Conservation (phyloP, 352 stramenopile genomes). For the Albugo candida region DNA sequence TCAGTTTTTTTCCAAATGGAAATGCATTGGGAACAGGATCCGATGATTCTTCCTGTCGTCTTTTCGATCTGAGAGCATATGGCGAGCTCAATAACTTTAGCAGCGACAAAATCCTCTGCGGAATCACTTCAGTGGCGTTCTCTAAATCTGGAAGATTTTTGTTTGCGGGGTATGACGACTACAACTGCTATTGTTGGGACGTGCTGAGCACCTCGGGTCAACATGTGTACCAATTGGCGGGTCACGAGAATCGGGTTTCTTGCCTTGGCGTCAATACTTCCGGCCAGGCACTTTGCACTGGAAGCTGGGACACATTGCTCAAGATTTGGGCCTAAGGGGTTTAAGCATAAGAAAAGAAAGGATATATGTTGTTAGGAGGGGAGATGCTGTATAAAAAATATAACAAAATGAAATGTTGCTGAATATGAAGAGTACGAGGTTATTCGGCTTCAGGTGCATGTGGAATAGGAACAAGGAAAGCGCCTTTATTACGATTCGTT, state of each 20-base stretch:
- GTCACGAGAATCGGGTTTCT: conserved; percentile 94
- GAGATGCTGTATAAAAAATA: no score
- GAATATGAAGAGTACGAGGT: no score
- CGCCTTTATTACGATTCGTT: no score
- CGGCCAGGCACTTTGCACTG: conserved; percentile 92
- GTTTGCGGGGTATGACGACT: conserved; percentile 97
- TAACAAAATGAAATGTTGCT: no score
- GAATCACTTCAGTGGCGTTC: conserved; percentile 94
- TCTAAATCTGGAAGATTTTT: conserved; percentile 90
- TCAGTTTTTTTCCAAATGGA: conserved; percentile 94
- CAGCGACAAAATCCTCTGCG: conserved; percentile 91
- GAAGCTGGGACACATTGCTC: conserved; percentile 96
- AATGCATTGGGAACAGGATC: conserved; percentile 89
- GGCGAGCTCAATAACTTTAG: conserved; percentile 94
- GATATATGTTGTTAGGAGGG: no score
- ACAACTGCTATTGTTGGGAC: conserved; percentile 96
- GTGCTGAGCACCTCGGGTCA: conserved; percentile 76
- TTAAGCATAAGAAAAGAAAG: conserved; percentile 16
- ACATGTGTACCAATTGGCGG: conserved; percentile 83
- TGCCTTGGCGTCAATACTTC: conserved; percentile 92
- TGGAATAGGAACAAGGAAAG: no score
- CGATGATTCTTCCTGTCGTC: conserved; percentile 91
- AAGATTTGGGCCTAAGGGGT: conserved; percentile 92
- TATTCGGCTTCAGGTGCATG: no score
- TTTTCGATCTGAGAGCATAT: conserved; percentile 95